Conservation (phyloP, 2,329 filamentous ascomycete species). For the Phyllosticta citrichinensis region DNA sequence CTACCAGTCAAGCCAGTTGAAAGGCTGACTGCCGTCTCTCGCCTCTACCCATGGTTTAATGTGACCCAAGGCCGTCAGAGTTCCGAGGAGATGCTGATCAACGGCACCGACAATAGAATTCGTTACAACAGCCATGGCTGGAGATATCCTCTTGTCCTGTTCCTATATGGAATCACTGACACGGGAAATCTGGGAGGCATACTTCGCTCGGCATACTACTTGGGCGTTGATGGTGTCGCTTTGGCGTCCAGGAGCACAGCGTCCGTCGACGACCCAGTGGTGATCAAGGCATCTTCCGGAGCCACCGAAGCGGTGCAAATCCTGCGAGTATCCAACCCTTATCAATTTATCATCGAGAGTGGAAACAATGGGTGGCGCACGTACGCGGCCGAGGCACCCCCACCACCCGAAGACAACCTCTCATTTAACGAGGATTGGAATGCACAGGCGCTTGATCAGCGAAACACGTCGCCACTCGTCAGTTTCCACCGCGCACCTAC, state of each 20-base stretch:
- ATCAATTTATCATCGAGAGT: slow-evolving; percentile 60
- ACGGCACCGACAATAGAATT: slow-evolving; percentile 53
- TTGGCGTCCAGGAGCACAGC: slow-evolving; percentile 64
- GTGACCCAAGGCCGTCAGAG: slow-evolving; percentile 53
- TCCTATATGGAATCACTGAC: slow-evolving; percentile 67
- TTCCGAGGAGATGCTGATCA: slow-evolving; percentile 62
- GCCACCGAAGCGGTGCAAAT: slow-evolving; percentile 73
- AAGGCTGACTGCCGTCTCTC: not conserved
- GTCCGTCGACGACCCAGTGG: slow-evolving; percentile 58
- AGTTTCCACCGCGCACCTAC: slow-evolving; percentile 16
- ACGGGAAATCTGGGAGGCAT: slow-evolving; percentile 87
- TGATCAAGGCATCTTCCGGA: slow-evolving; percentile 80
- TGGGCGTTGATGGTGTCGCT: slow-evolving; percentile 77
- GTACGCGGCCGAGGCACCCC: slow-evolving; percentile 55
- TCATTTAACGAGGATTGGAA: not conserved
- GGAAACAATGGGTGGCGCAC: slow-evolving; percentile 67
- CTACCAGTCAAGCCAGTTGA: slow-evolving; percentile 44
- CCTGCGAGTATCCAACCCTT: slow-evolving; percentile 57
- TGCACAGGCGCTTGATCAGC: not conserved
- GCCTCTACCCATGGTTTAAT: slow-evolving; percentile 14
- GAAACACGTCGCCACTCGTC: slow-evolving; percentile 11
- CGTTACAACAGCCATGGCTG: slow-evolving; percentile 31
- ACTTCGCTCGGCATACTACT: slow-evolving; percentile 76
- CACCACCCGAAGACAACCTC: not conserved
- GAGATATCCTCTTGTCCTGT: slow-evolving; percentile 59